Evolutionary conservation across 768 basidiomycete species (phyloP), one percentile per base, ranked within the genome.

Genomic region (Rhodotorula diobovata): DNA sequence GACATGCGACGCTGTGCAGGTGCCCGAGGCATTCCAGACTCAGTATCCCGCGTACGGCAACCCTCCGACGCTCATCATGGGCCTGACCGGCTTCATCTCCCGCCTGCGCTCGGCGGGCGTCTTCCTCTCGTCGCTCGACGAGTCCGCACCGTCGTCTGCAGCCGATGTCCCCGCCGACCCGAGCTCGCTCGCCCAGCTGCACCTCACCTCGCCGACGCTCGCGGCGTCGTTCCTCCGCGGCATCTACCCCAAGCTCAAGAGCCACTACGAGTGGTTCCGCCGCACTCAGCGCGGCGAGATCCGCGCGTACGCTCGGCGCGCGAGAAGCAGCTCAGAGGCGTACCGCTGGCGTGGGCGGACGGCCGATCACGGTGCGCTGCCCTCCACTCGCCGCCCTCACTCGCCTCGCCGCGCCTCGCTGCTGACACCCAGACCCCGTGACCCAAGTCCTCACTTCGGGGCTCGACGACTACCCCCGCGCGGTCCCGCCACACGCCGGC

Each of bases 191-290:
- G 67, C 70, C 9, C 69, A 70, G 2, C 61, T 74, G 6, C 77
- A 86, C 78, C 79, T 90, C 65, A 79, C 86, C 55, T 82, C 86
- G n/a, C 86, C 86, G 8, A 83, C 85, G 43, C 82, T 87, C 30
- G 89, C 89, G 0, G 81, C 86, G 5, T 79, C 82, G 5, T 95
- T 87, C 82, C 85, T 98, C 53, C 85, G 83, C 63, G 88, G 87
- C 7, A 90, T 96, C 61, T 98, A 98, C 78, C 81, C 82, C 32
- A 89, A 90, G 0, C 84, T 97, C 23, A 90, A 90, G 77, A 86
- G 90, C 37, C 95, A 97, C 79, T 97, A 95, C 79, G 88, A 91
- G 63, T 98, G 94, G 94, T 96, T 98, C 85, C 86, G 91, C 53
- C 87, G 88, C 56, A 96, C 94, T 6, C 94, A 98, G 79, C 86